Base-by-base conservation (phyloP, 169 alveolate genomes). In the Plasmodium fragile region DNA sequence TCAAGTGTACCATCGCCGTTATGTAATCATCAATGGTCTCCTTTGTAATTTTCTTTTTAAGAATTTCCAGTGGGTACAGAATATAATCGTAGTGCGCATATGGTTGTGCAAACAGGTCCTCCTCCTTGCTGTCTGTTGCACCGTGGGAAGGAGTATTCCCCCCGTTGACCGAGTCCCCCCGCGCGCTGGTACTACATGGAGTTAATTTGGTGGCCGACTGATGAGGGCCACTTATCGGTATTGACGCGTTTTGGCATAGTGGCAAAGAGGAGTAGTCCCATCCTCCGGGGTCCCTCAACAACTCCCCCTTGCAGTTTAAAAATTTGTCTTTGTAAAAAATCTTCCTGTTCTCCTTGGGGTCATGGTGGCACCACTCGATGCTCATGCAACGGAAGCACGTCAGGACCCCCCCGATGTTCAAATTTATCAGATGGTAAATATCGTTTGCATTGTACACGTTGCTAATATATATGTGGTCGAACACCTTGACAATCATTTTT, bases 381-480 rank as follows among this genome's bases (percentile, higher is more conserved):
- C 89, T 65, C 34, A 34, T 87, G 81, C 89, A 87, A 0, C 53
- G 73, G 32, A 87, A 87, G 41, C 93, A 87, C 11, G 93, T 87
- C 36, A 87, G 25, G 7, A 87, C 93, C 16, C 90, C 93, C 32
- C 93, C 93, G 3, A 87, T 87, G 75, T 87, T 87, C 32, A 87
- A 52, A n/a, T 77, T 87, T 7, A 87, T 77, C 30, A 87, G 39
- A 11, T 55, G 49, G 36, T 87, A 87, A 11, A 87, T 49, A 22
- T 87, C 82, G 71, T 77, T 87, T 0, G 93, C 93, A 78, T 87
- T 41, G 39, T 87, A 87, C 28, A 87, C 90, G 71, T 87, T 87
- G 34, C 93, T 77, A 4, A 87, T 87, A 22, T 36, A 87, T 77
- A 87, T 87, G 22, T 77, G 65, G 80, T 87, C 93, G 71, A 87